phyloP scores from a whole-genome alignment of 768 basidiomycete species.

The Lactarius sp. region DNA sequence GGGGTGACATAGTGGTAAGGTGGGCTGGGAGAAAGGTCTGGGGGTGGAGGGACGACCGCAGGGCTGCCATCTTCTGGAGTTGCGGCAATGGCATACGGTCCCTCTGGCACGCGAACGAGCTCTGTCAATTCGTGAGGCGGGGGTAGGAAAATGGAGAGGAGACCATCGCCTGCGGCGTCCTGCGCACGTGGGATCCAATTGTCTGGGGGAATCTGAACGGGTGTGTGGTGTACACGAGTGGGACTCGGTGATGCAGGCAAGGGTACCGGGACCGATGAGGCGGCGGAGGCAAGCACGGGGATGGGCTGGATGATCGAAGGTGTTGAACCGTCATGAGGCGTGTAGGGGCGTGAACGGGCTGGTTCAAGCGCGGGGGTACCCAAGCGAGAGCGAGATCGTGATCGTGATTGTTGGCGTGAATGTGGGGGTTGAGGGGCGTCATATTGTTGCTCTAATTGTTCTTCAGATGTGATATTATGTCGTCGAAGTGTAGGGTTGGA shows the following conservation, averaged over 20 bases:
- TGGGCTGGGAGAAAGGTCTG: conserved; percentile 5
- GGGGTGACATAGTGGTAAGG: conserved; percentile 10
- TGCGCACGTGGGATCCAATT: conserved; percentile 25
- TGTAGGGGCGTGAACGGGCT: conserved; percentile 21
- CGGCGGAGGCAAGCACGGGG: conserved; percentile 14
- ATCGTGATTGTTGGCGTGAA: conserved; percentile 15
- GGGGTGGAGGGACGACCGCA: conserved; percentile 6
- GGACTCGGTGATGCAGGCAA: conserved; percentile 4
- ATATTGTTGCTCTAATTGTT: background rate
- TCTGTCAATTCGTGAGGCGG: conserved; percentile 23
- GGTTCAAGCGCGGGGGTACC: conserved; percentile 6
- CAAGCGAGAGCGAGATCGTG: conserved; percentile 18
- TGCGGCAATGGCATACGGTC: conserved; percentile 12
- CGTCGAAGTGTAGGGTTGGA: background rate
- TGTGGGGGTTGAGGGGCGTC: background rate
- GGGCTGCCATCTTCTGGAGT: conserved; percentile 24
- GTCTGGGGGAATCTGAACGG: conserved; percentile 22
- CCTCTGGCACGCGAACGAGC: conserved; percentile 7
- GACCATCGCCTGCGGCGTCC: conserved; percentile 20
- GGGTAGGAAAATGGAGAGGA: conserved; percentile 21
- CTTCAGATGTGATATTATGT: background rate
- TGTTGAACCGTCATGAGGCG: conserved; percentile 21
- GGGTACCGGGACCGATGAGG: background rate
- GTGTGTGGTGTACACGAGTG: conserved; percentile 8
- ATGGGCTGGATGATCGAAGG: conserved; percentile 24